A percentile compares a stretch with the other conserved stretches of the same genome.
Evolutionary conservation across 176 grass and related monocot species (phyloP).

Genomic region (Aegilops speltoides): DNA sequence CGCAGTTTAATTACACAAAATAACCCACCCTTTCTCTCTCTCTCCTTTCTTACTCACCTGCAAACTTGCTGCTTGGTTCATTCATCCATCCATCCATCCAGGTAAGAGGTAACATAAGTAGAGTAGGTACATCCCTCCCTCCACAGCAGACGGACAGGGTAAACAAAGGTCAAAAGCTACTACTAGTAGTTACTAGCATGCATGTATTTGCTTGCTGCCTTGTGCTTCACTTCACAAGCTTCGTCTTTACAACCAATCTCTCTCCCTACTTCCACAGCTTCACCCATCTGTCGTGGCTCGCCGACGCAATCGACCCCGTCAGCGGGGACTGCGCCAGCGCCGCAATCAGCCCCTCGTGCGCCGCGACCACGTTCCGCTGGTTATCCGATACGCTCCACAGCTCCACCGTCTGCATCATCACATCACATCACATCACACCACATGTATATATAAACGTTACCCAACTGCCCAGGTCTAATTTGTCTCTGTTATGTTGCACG

Average conservation of each 20-base stretch:
- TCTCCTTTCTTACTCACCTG: too few species aligned
- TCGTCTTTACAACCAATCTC: not conserved
- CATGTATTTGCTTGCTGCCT: too few species aligned
- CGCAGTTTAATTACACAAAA: not conserved
- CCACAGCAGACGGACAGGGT: too few species aligned
- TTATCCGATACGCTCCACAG: slow-evolving; percentile 70
- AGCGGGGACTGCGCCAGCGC: slow-evolving; percentile 56
- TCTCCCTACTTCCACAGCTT: slow-evolving; percentile 82
- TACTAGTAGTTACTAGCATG: too few species aligned
- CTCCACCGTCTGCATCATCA: slow-evolving; percentile 69
- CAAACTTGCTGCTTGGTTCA: too few species aligned
- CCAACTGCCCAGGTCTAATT: not conserved
- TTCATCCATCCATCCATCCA: too few species aligned
- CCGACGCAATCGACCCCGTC: slow-evolving; percentile 71
- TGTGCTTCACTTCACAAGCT: too few species aligned
- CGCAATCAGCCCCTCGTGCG: slow-evolving; percentile 73
- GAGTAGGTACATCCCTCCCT: too few species aligned
- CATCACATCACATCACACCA: not conserved
- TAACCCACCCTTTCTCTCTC: too few species aligned
- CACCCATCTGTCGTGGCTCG: slow-evolving; percentile 87
- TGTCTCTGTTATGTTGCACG: too few species aligned
- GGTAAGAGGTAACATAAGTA: too few species aligned
- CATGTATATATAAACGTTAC: not conserved
- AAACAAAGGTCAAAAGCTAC: too few species aligned
- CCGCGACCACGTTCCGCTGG: slow-evolving; percentile 44